Conservation (phyloP, 495 filamentous ascomycete genomes). For the Xylaria acuta region DNA sequence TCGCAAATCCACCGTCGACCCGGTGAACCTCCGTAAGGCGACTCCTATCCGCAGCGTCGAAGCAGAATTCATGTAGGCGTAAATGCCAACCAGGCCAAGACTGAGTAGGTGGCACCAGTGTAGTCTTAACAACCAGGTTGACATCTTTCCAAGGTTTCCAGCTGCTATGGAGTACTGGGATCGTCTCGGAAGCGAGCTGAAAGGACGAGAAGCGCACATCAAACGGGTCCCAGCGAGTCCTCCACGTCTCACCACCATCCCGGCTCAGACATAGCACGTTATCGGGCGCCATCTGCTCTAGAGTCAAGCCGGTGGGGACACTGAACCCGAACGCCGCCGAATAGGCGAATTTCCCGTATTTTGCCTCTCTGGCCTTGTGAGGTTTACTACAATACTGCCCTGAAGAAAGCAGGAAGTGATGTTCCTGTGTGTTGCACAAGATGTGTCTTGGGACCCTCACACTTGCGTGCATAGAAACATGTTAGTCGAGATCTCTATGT, state of each 20-base stretch:
- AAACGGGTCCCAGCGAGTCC: neutral
- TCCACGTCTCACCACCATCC: neutral
- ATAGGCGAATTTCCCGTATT: conserved; percentile 16
- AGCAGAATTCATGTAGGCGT: neutral
- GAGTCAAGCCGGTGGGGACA: neutral
- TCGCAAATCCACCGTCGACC: neutral
- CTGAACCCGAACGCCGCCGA: neutral
- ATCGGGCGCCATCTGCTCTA: neutral
- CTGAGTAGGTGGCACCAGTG: neutral
- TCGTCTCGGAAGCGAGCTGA: neutral
- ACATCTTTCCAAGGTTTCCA: conserved; percentile 4
- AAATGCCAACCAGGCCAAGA: neutral
- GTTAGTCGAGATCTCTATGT: no score
- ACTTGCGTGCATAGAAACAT: no score
- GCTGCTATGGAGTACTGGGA: neutral
- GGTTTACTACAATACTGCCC: conserved; percentile 22
- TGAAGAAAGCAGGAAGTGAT: neutral
- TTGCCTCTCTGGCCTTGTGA: conserved; percentile 27
- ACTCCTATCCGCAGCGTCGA: neutral
- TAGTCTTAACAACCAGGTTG: neutral
- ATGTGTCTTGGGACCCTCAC: neutral
- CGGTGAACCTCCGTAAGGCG: neutral
- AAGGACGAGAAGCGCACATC: neutral
- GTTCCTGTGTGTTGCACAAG: neutral
- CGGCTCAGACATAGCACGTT: neutral